phyloP scores from a whole-genome alignment of 225 moss, liverwort and hornwort genomes.

The Bryum argenteum region DNA sequence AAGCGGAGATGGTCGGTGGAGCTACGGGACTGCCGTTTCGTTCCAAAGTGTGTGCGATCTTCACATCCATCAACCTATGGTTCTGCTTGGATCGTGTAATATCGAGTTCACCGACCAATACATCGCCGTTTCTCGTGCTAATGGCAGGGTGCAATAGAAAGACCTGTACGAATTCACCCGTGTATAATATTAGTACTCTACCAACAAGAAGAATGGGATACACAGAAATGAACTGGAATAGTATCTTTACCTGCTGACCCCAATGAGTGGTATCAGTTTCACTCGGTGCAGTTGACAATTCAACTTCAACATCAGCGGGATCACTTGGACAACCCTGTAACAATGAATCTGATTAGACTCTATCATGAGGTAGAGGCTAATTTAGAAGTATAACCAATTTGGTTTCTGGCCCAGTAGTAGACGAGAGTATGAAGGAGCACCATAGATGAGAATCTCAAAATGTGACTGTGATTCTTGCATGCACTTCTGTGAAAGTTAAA shows the following conservation, averaged over 20 bases:
- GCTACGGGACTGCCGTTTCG: conserved; percentile 41
- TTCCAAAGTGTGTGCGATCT: conserved; percentile 70
- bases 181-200: neutral
- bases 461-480: no score
- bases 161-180: conserved; percentile 49
- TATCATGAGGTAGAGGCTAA: no score
- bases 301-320: conserved; percentile 76
- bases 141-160: conserved; percentile 80
- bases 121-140: conserved; percentile 64
- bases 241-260: conserved; percentile 85
- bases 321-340: conserved; percentile 83
- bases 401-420: no score
- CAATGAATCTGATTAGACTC: no score
- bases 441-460: no score
- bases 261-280: conserved; percentile 87
- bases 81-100: conserved; percentile 82
- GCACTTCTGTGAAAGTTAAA: neutral
- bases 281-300: conserved; percentile 89
- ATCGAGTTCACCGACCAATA: conserved; percentile 66
- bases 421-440: no score
- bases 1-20: conserved; percentile 54
- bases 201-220: neutral
- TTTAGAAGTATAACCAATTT: no score
- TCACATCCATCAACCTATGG: conserved; percentile 93
- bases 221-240: neutral